Conservation (phyloP, 805 yeast genomes). For the Candida jianshihensis region DNA sequence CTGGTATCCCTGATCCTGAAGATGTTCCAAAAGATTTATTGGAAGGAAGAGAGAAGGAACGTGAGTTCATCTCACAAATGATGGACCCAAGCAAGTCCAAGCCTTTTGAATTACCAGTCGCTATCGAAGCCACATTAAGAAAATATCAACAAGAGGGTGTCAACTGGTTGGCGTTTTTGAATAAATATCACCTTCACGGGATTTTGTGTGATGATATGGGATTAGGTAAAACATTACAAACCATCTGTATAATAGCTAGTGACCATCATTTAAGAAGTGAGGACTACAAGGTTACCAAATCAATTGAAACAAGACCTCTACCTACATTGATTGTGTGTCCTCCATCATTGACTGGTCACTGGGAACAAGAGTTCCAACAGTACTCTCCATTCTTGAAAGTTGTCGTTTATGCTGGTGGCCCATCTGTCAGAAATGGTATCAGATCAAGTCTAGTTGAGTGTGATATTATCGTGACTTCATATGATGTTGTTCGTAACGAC, state of each 20-base stretch:
- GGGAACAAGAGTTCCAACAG: conserved; percentile 92
- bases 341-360: conserved; percentile 95
- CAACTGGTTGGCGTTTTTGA: conserved; percentile 93
- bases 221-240: conserved; percentile 92
- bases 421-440: conserved; percentile 56
- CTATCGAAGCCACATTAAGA: conserved; percentile 87
- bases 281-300: conserved; percentile 49
- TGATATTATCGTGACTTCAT: conserved; percentile 92
- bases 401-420: conserved; percentile 90
- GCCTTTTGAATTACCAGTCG: conserved; percentile 82
- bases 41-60: conserved; percentile 85
- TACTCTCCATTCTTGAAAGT: conserved; percentile 85
- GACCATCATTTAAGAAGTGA: conserved; percentile 85
- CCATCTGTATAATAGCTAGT: conserved; percentile 93
- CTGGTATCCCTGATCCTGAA: conserved; percentile 92
- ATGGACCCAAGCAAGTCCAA: conserved; percentile 92
- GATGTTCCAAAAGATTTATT: conserved; percentile 81
- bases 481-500: conserved; percentile 95
- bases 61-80: conserved; percentile 95
- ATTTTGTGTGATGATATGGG: conserved; percentile 99
- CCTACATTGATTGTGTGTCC: conserved; percentile 92
- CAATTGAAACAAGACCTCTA: conserved; percentile 61
- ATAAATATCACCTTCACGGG: conserved; percentile 93
- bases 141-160: conserved; percentile 98
- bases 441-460: conserved; percentile 43